Base-by-base conservation (phyloP, 2,329 filamentous ascomycete genomes). In the Diplocarpon mali region DNA sequence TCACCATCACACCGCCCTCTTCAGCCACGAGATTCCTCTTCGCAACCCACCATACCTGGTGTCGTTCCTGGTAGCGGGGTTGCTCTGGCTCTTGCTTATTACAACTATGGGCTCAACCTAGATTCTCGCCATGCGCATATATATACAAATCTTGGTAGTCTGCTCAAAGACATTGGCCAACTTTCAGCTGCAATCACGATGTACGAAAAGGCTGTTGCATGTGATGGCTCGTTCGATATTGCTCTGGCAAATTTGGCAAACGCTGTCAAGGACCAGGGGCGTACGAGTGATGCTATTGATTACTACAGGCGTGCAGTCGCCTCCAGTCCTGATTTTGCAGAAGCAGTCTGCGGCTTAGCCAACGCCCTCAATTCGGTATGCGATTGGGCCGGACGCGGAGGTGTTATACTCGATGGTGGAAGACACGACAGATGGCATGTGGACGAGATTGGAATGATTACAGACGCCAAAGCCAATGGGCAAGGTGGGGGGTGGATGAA, bases 361-460 rank as follows among this genome's bases (percentile, higher is more conserved):
- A 96, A 94, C 47, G 90, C 92, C 1, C 69, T 98, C 41, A 96
- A 95, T 61, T 96, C 92, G 6, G 89, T 98, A 5, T 98, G 92
- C 61, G 85, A 90, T 58, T 98, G 92, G 92, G 76, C 77, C 57
- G 87, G 87, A 27, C 79, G 92, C 51, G 92, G 92, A 49, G 92
- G 92, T 1, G 82, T 94, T 37, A 71, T 85, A 20, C 73, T 85
- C n/a, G 73, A 80, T 42, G 71, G 70, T 41, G 86, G 85, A 8
- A 77, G 72, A 54, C 79, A 82, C 51, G 92, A 98, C 62, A 79
- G 87, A 34, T 96, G 92, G 85, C 92, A 98, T 62, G 89, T 98
- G 16, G 80, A 93, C 56, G 82, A 87, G 0, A 70, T 78, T 31
- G 89, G 89, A 10, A 85, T 86, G 75, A 75, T 96, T 16, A 70